A percentile compares a stretch with the other conserved stretches of the same genome.
Conservation (phyloP, 2,329 filamentous ascomycete genomes). For the Stagonosporopsis chrysanthemi region DNA sequence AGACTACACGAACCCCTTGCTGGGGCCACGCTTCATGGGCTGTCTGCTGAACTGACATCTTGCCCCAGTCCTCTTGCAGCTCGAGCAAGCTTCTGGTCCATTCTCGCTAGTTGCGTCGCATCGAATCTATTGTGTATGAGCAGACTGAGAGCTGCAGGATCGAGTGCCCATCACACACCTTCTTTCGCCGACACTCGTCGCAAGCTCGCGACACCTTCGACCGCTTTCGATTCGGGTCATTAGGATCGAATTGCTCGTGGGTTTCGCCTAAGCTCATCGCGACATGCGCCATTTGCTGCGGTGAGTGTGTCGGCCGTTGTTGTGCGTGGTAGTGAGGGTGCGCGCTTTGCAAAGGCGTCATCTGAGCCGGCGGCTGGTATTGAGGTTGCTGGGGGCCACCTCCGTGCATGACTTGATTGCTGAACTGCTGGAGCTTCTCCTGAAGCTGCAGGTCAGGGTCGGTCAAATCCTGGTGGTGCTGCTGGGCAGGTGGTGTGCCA, state of each 20-base stretch:
- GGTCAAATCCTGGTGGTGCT: slow-evolving; percentile 40
- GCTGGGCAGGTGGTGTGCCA: slow-evolving; percentile 44
- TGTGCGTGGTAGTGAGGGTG: slow-evolving; percentile 48
- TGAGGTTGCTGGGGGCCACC: slow-evolving; percentile 38
- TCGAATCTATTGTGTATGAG: slow-evolving; percentile 40
- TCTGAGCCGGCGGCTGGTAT: slow-evolving; percentile 37
- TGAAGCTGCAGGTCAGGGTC: slow-evolving; percentile 46
- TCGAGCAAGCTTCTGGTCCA: slow-evolving; percentile 51
- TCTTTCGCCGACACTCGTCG: slow-evolving; percentile 53
- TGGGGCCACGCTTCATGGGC: slow-evolving; percentile 53
- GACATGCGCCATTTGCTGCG: slow-evolving; percentile 50
- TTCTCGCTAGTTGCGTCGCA: slow-evolving; percentile 52
- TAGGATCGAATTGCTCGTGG: slow-evolving; percentile 44
- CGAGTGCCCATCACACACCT: slow-evolving; percentile 35
- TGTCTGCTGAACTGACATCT: slow-evolving; percentile 52
- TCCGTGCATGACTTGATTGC: slow-evolving; percentile 44
- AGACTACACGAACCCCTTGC: slow-evolving; percentile 46
- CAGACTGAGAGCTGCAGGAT: not conserved
- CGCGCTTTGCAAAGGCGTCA: slow-evolving; percentile 38
- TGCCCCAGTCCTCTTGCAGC: slow-evolving; percentile 50
- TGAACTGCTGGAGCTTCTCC: slow-evolving; percentile 47
- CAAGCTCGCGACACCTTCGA: slow-evolving; percentile 54
- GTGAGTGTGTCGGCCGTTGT: slow-evolving; percentile 47
- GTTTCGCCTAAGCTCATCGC: slow-evolving; percentile 50
- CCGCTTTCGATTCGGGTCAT: slow-evolving; percentile 48